Evolutionary conservation across 495 filamentous ascomycete species (phyloP).

Genomic region (Evansstolkia leycettana): DNA sequence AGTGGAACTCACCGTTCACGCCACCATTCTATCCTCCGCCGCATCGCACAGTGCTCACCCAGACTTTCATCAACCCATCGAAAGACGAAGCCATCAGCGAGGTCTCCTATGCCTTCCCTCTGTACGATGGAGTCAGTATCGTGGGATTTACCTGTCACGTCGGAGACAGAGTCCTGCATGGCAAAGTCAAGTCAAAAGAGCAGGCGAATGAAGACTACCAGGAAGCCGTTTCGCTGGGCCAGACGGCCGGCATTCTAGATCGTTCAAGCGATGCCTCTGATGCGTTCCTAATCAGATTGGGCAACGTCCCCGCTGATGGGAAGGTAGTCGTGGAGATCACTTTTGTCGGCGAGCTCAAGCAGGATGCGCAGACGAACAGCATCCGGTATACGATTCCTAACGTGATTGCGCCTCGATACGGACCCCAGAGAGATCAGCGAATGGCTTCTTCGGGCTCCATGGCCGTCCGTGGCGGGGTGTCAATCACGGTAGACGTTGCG

Average conservation of each 20-base stretch:
- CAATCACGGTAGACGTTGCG: conserved; percentile 46
- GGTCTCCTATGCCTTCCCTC: conserved; percentile 51
- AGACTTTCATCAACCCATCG: conserved; percentile 47
- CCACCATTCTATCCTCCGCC: conserved; percentile 40
- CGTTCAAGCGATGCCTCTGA: conserved; percentile 44
- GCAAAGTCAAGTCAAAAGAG: conserved; percentile 48
- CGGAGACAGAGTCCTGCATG: conserved; percentile 33
- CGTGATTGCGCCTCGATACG: conserved; percentile 50
- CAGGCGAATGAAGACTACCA: conserved; percentile 42
- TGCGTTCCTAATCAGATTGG: conserved; percentile 51
- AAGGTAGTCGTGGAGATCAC: conserved; percentile 44
- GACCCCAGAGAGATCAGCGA: conserved; percentile 11
- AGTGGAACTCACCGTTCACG: conserved; percentile 35
- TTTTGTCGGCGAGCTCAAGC: conserved; percentile 56
- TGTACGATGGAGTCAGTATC: conserved; percentile 56
- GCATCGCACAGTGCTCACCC: conserved; percentile 47
- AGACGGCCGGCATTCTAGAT: conserved; percentile 50
- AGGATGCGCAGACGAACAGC: conserved; percentile 49
- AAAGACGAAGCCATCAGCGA: conserved; percentile 28
- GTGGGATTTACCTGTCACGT: conserved; percentile 48
- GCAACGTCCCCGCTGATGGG: conserved; percentile 45
- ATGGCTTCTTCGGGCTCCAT: conserved; percentile 9
- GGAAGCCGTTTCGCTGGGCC: conserved; percentile 40
- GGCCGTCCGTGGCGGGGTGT: conserved; percentile 27
- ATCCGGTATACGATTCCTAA: conserved; percentile 54